These are phyloP conservation scores for Boletus mariae DNA, from an alignment of 1,284 basidiomycete genomes.

Conservation along the genomic window DNA sequence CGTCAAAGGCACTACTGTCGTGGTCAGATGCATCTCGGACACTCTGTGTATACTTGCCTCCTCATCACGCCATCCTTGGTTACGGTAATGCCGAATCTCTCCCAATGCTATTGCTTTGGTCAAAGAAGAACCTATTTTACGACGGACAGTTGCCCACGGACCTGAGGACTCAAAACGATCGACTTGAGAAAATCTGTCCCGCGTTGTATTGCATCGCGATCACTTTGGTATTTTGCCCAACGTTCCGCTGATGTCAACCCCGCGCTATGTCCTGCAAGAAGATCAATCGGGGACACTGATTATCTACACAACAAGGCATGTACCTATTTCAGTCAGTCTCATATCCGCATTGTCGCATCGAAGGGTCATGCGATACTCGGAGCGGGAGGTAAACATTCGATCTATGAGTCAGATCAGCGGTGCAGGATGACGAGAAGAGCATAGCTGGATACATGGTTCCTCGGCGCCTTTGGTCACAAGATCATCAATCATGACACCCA, in stretches of 20 bases:
- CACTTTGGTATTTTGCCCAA: slow-evolving; percentile 53
- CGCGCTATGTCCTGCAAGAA: slow-evolving; percentile 41
- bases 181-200: slow-evolving; percentile 51
- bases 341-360: slow-evolving; percentile 86
- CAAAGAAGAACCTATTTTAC: background rate
- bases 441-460: slow-evolving; percentile 66
- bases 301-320: background rate
- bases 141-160: slow-evolving; percentile 22
- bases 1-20: slow-evolving; percentile 61
- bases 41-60: slow-evolving; percentile 40
- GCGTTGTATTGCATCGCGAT: slow-evolving; percentile 48
- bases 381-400: slow-evolving; percentile 90
- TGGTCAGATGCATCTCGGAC: background rate
- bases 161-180: slow-evolving; percentile 57
- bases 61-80: slow-evolving; percentile 57
- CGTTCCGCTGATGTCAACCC: slow-evolving; percentile 65
- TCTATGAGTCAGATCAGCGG: slow-evolving; percentile 44
- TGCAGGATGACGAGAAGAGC: background rate
- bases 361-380: slow-evolving; percentile 85
- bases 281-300: background rate
- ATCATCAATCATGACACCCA: slow-evolving; percentile 90
- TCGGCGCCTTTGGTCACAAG: slow-evolving; percentile 83
- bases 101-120: slow-evolving; percentile 51
- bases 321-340: slow-evolving; percentile 74
- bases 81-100: slow-evolving; percentile 50